Percentiles rank a stretch among this genome's conserved stretches.
These are phyloP conservation scores for Kickxella alabastrina DNA, from an alignment of 192 early-diverging fungal species.

Conservation along the genomic window DNA sequence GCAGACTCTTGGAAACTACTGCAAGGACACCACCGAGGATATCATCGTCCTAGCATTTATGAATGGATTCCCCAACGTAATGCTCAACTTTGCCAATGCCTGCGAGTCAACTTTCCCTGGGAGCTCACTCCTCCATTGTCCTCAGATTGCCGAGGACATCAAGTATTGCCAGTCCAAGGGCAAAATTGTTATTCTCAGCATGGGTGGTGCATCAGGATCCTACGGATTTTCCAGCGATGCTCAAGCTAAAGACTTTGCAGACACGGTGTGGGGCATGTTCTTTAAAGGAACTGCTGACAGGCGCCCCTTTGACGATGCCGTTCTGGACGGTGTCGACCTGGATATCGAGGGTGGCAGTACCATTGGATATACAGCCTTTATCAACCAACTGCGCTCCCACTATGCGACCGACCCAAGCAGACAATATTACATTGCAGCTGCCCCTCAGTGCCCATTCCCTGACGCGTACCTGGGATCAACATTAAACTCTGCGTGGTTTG, in stretches of 20 bases:
- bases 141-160: conserved; percentile 57
- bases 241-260: conserved; percentile 50
- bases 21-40: conserved; percentile 58
- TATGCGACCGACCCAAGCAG: conserved; percentile 45
- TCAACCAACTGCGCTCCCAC: conserved; percentile 43
- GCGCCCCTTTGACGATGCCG: conserved; percentile 57
- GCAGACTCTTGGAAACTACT: conserved; percentile 52
- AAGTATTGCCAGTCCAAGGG: conserved; percentile 63
- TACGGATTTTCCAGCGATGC: conserved; percentile 52
- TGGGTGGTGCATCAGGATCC: conserved; percentile 64
- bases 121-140: conserved; percentile 55
- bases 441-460: conserved; percentile 56
- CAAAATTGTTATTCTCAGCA: conserved; percentile 57
- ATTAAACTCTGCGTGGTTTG: conserved; percentile 52
- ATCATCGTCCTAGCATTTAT: conserved; percentile 62
- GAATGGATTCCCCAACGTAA: conserved; percentile 53
- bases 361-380: conserved; percentile 50
- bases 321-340: conserved; percentile 63
- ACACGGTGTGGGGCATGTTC: conserved; percentile 57
- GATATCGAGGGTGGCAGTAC: conserved; percentile 54
- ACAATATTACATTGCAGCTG: conserved; percentile 56
- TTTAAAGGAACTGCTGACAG: conserved; percentile 53
- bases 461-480: conserved; percentile 48
- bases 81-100: conserved; percentile 61
- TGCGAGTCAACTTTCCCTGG: conserved; percentile 58